Conservation (phyloP, 179 eudicot species). For the Beta corolliflora region DNA sequence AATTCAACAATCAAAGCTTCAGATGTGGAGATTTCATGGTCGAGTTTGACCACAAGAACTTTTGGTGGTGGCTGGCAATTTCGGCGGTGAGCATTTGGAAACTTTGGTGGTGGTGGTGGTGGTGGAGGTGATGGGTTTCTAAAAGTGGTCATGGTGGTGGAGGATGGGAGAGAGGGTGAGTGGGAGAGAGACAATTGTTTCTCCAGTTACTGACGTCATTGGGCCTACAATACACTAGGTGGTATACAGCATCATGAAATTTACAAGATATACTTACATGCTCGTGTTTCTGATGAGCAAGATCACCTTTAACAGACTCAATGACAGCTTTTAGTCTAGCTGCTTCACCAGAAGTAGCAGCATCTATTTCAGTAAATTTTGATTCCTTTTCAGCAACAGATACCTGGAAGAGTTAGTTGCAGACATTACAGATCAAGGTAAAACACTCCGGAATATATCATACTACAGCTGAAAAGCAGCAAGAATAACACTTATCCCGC, state of each 20-base stretch:
- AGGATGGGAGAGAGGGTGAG: no score
- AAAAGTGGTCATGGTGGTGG: no score
- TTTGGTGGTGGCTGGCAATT: no score
- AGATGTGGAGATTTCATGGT: no score
- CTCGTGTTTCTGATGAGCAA: slow-evolving; percentile 62
- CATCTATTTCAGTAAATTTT: slow-evolving; percentile 95
- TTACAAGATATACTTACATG: slow-evolving; percentile 57
- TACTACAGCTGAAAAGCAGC: slow-evolving; percentile 9
- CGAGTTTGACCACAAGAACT: no score
- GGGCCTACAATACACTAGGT: not conserved
- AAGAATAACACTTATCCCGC: not conserved
- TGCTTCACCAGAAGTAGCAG: slow-evolving; percentile 93
- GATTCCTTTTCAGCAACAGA: slow-evolving; percentile 82
- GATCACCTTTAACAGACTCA: slow-evolving; percentile 84
- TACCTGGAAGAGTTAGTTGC: slow-evolving; percentile 49
- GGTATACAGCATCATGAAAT: not conserved
- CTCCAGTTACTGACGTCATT: not conserved
- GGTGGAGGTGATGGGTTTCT: no score
- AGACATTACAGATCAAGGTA: slow-evolving; percentile 10
- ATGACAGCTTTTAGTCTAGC: slow-evolving; percentile 90
- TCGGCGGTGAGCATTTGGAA: no score
- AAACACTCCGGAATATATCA: slow-evolving; percentile 15
- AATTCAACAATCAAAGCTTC: no score
- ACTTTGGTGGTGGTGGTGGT: no score
- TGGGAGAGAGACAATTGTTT: no score